Evolutionary conservation across 2,329 filamentous ascomycete species (phyloP).

Genomic region (Aureobasidium zeae): DNA sequence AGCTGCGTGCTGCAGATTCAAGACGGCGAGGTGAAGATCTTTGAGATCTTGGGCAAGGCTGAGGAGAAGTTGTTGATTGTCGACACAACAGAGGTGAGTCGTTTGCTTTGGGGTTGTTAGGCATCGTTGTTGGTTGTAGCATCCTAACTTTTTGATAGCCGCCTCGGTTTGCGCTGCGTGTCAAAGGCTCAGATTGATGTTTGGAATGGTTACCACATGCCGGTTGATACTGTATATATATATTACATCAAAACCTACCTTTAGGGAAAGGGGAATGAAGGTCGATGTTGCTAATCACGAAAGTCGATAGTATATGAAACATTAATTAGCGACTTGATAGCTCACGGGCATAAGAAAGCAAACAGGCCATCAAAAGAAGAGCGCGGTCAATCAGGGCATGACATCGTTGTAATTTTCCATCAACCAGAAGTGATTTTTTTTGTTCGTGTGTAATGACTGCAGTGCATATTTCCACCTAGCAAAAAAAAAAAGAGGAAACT

Average conservation of each 20-base stretch:
- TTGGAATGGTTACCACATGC: too few relatives aligned
- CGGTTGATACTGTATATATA: too few relatives aligned
- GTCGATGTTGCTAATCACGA: too few relatives aligned
- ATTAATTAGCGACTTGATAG: too few relatives aligned
- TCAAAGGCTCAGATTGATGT: background rate
- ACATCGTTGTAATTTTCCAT: slow-evolving; percentile 15
- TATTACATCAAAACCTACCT: too few relatives aligned
- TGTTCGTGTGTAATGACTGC: slow-evolving; percentile 8
- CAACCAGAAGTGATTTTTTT: slow-evolving; percentile 16
- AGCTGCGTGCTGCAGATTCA: slow-evolving; percentile 61
- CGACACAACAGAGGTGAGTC: slow-evolving; percentile 45
- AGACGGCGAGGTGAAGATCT: slow-evolving; percentile 56
- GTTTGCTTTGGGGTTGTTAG: background rate
- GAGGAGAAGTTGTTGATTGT: slow-evolving; percentile 60
- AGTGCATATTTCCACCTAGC: slow-evolving; percentile 16
- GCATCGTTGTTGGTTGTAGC: background rate
- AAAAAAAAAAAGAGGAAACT: too few relatives aligned
- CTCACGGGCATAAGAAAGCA: background rate
- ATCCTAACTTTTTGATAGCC: slow-evolving; percentile 1
- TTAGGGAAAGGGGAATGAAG: too few relatives aligned
- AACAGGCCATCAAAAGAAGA: background rate
- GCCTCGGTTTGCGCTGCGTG: slow-evolving; percentile 20
- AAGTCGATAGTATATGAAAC: too few relatives aligned
- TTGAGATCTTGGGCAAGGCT: slow-evolving; percentile 61
- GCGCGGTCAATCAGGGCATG: slow-evolving; percentile 12